These are phyloP conservation scores for carrot (Daucus carota) DNA, from an alignment of 129 eudicot genomes.

Conservation along the genomic window DNA sequence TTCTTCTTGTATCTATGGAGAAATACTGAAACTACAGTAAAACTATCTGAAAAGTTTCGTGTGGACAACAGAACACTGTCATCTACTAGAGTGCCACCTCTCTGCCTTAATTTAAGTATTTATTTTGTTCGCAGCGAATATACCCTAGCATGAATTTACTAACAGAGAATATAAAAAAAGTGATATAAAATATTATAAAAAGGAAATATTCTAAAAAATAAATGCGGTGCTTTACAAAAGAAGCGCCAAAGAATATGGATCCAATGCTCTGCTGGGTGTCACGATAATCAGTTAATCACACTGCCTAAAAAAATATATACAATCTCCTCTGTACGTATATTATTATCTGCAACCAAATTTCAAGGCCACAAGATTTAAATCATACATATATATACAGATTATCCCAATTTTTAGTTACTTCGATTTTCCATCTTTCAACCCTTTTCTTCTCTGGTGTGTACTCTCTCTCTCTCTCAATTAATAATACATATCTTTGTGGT, in stretches of 20 bases:
- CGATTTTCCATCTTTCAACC: background rate
- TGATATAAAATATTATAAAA: background rate
- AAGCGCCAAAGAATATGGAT: conserved; percentile 3
- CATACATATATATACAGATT: background rate
- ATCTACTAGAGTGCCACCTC: too few species aligned
- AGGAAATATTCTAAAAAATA: background rate
- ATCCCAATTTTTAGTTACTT: background rate
- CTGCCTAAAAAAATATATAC: background rate
- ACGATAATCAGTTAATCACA: background rate
- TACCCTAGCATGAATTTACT: background rate
- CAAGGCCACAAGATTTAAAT: background rate
- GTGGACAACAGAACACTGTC: too few species aligned
- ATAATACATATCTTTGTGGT: background rate
- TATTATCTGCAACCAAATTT: background rate
- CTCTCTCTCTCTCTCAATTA: background rate
- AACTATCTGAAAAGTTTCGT: too few species aligned
- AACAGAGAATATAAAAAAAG: background rate
- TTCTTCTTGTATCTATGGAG: too few species aligned
- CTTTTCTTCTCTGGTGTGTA: background rate
- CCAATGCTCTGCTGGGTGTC: background rate
- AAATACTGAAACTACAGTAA: too few species aligned
- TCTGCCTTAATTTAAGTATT: too few species aligned
- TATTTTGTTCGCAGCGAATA: background rate
- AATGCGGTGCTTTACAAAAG: background rate
- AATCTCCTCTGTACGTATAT: background rate